Evolutionary conservation across 2,329 filamentous ascomycete species (phyloP), one percentile per base, ranked within the genome.

Genomic region (Colletotrichum limetticola): DNA sequence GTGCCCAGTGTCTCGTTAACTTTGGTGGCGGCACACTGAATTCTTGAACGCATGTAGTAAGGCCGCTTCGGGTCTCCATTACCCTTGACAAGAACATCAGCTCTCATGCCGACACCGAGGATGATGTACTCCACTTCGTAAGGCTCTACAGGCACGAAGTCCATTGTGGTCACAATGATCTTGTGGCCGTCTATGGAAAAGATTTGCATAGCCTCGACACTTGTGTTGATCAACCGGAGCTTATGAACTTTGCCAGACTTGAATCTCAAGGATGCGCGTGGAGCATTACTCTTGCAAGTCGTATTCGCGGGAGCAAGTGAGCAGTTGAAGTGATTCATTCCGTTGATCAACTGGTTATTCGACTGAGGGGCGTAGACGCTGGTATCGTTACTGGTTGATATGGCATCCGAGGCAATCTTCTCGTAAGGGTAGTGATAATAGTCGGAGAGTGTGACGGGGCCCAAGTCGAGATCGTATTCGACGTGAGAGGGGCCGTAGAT

Each of bases 391-490:
- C 76, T 77, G 0, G 81, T 81, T 2, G 82, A 80, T 87, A 81
- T 5, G 90, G 81, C 4, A 78, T 79, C 0, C 83, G 81, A 82
- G 88, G 88, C 77, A 89, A 82, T 24, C 62, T 84, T 83, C 7
- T 83, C 81, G 0, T 82, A 82, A 22, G 79, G 78, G 6, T 87
- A 82, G 71, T 91, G 89, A 76, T 91, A 91, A 88, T 89, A 91
- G 76, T 91, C 89, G 4, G 87, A 88, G 35, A 91, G 77, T 0
- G 87, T 89, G 5, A 91, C 74, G 0, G 87, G 83, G 12, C 90
- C 90, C 0, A 91, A 80, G 77, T 92, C 90, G 62, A 86, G 82
- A 67, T 92, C 89, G 76, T 90, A 90, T 73, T 88, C 83, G 26
- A 83, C 82, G 28, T 85, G 84, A 0, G 82, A 82, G 1, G 89